Conservation (phyloP, 345 rosid genomes). For the Populus nigra region DNA sequence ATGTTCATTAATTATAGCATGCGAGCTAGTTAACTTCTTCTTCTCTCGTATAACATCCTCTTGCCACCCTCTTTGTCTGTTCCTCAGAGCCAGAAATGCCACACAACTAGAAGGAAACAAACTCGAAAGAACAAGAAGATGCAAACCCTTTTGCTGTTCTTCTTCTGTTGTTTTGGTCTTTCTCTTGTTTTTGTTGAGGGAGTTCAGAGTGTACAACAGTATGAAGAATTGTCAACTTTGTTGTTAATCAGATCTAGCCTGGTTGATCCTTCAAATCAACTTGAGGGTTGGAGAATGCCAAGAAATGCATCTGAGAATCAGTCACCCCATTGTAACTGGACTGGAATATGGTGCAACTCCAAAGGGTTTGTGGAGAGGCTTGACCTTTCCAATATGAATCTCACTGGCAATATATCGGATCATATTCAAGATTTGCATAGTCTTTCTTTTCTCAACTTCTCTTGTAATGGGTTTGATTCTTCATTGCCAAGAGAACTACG, state of each 20-base stretch:
- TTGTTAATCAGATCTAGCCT: slow-evolving; percentile 56
- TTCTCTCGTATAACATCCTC: slow-evolving; percentile 20
- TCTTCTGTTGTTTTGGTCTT: slow-evolving; percentile 48
- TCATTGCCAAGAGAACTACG: slow-evolving; percentile 55
- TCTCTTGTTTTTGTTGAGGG: slow-evolving; percentile 44
- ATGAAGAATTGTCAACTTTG: slow-evolving; percentile 48
- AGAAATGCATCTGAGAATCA: slow-evolving; percentile 18
- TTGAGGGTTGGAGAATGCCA: slow-evolving; percentile 54
- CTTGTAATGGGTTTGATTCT: slow-evolving; percentile 52
- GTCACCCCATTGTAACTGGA: slow-evolving; percentile 63
- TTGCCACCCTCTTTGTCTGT: slow-evolving; percentile 33
- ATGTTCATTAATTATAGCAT: neutral
- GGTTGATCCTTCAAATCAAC: slow-evolving; percentile 51
- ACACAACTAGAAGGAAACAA: slow-evolving; percentile 26
- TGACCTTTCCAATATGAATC: slow-evolving; percentile 67
- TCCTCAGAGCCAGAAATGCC: slow-evolving; percentile 42
- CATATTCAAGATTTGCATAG: slow-evolving; percentile 44
- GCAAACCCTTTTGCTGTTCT: slow-evolving; percentile 40
- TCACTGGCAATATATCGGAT: slow-evolving; percentile 63
- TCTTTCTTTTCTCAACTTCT: slow-evolving; percentile 49
- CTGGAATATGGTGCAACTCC: slow-evolving; percentile 64
- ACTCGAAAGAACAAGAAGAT: slow-evolving; percentile 30
- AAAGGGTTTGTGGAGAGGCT: slow-evolving; percentile 62
- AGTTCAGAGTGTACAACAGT: slow-evolving; percentile 16
- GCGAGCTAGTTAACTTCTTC: neutral